phyloP scores from a whole-genome alignment of 495 filamentous ascomycete species.

The Pseudotulostoma volvatum region DNA sequence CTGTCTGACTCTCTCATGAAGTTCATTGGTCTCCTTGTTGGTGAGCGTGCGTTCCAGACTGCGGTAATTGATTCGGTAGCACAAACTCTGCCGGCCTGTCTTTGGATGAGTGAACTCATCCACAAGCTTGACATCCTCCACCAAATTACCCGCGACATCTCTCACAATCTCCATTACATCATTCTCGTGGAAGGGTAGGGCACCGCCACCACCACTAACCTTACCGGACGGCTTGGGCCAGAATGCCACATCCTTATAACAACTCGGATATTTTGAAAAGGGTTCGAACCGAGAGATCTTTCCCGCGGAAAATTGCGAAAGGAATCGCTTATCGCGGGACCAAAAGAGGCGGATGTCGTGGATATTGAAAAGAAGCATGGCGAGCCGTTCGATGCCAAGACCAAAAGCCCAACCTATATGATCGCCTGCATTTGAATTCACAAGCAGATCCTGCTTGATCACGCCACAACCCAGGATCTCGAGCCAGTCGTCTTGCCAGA shows the following conservation, averaged over 20 bases:
- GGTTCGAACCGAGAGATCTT: constrained; percentile 56
- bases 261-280: constrained; percentile 78
- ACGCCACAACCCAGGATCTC: constrained; percentile 92
- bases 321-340: constrained; percentile 69
- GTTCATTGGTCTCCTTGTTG: constrained; percentile 55
- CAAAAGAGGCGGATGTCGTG: constrained; percentile 97
- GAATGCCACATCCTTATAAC: constrained; percentile 84
- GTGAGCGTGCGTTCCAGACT: constrained; percentile 79
- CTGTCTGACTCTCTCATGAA: constrained; percentile 50
- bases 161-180: constrained; percentile 93
- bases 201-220: constrained; percentile 36
- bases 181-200: constrained; percentile 64
- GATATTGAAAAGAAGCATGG: constrained; percentile 91
- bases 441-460: constrained; percentile 60
- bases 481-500: constrained; percentile 88
- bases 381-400: constrained; percentile 78
- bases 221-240: constrained; percentile 50
- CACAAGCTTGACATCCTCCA: constrained; percentile 69
- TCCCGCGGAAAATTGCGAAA: constrained; percentile 59
- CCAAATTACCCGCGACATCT: constrained; percentile 58
- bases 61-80: constrained; percentile 84
- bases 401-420: constrained; percentile 93
- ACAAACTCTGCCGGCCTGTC: constrained; percentile 64
- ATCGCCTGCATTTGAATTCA: constrained; percentile 55
- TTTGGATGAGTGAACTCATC: constrained; percentile 87